Conservation (phyloP, 805 yeast species). For the Zygosaccharomyces bisporus region DNA sequence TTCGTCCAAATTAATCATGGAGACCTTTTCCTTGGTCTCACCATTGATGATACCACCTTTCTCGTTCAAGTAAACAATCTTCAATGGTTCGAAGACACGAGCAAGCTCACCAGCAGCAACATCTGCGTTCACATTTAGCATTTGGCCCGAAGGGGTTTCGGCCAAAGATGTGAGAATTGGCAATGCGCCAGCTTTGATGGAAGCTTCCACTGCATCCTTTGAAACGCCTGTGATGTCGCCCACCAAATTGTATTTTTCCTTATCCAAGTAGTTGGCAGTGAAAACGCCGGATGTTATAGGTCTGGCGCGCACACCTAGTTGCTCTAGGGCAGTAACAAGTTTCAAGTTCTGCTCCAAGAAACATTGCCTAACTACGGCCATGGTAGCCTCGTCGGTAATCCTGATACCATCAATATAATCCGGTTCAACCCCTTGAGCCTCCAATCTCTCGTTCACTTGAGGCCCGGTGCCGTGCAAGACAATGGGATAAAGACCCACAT, state of each 20-base stretch:
- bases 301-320: conserved; percentile 95
- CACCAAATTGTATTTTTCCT: conserved; percentile 86
- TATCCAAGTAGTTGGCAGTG: conserved; percentile 85
- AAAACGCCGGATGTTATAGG: conserved; percentile 98
- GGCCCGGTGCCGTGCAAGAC: conserved; percentile 99
- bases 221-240: conserved; percentile 86
- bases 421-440: conserved; percentile 92
- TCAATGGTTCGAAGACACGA: conserved; percentile 92
- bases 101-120: conserved; percentile 99
- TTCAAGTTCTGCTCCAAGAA: conserved; percentile 93
- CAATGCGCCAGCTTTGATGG: conserved; percentile 92
- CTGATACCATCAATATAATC: conserved; percentile 95
- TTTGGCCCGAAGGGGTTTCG: conserved; percentile 95
- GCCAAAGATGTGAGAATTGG: conserved; percentile 96
- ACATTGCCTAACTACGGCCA: conserved; percentile 93
- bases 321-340: conserved; percentile 91
- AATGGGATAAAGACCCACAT: conserved; percentile 94
- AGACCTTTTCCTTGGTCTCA: conserved; percentile 81
- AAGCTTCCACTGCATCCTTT: conserved; percentile 87
- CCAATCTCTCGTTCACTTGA: conserved; percentile 90
- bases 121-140: conserved; percentile 95
- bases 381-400: conserved; percentile 89
- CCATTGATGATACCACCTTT: conserved; percentile 97
- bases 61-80: conserved; percentile 93
- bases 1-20: conserved; percentile 90